Evolutionary conservation across 345 rosid species (phyloP).

Genomic region (Eucalyptus marginata): DNA sequence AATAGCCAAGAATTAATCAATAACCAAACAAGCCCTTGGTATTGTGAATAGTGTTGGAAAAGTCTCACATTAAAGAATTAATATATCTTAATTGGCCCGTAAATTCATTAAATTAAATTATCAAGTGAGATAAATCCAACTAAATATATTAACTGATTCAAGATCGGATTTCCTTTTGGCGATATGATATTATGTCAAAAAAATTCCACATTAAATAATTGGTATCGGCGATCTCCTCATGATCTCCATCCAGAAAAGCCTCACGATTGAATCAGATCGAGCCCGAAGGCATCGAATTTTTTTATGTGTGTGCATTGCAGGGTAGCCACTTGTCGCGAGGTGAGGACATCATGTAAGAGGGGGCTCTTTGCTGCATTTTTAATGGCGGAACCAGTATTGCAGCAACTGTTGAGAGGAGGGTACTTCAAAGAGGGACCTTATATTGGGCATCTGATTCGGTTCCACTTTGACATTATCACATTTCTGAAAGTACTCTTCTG

Average conservation of each 20-base stretch:
- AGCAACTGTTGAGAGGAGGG: background rate
- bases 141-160: rapidly evolving
- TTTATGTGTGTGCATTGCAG: background rate
- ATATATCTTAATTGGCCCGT: background rate
- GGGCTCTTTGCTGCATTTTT: background rate
- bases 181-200: background rate
- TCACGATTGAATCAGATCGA: background rate
- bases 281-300: background rate
- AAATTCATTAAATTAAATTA: background rate
- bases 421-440: background rate
- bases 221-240: background rate
- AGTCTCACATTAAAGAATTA: rapidly evolving
- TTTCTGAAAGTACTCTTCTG: background rate
- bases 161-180: rapidly evolving
- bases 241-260: background rate
- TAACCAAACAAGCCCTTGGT: no score
- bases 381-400: background rate
- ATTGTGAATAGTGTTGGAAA: background rate
- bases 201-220: background rate
- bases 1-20: rapidly evolving
- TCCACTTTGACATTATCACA: background rate
- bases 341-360: background rate
- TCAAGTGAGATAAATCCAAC: rapidly evolving
- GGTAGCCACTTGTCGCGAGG: background rate
- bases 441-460: background rate